Conservation (phyloP, 495 filamentous ascomycete species). For the Jackrogersella multiformis region DNA sequence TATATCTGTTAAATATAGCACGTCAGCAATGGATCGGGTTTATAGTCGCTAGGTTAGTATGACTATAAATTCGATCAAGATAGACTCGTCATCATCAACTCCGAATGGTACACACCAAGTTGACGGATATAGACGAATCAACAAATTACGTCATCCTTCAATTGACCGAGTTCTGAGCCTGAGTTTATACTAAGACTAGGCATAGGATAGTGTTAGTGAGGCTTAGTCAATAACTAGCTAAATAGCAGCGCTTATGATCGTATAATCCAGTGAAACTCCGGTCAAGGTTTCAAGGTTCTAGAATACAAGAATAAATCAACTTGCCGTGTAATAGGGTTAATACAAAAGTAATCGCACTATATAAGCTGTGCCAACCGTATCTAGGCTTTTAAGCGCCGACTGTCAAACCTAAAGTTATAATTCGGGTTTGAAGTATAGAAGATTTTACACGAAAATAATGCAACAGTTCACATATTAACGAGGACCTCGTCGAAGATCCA, state of each 20-base stretch:
- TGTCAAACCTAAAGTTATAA: neutral
- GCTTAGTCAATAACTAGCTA: too few species aligned
- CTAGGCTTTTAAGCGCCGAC: neutral
- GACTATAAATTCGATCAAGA: constrained; percentile 8
- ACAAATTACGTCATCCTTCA: too few species aligned
- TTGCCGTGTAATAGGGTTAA: neutral
- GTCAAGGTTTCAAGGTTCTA: neutral
- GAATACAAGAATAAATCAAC: neutral
- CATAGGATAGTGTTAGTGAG: too few species aligned
- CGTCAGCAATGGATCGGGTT: neutral
- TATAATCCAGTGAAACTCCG: neutral
- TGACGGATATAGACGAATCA: too few species aligned
- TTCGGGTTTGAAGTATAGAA: constrained; percentile 54
- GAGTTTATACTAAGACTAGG: too few species aligned
- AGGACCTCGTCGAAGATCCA: constrained; percentile 47
- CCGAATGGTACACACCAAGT: too few species aligned
- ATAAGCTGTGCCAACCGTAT: neutral
- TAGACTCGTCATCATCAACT: neutral
- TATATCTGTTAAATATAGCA: too few species aligned
- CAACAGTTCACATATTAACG: constrained; percentile 61
- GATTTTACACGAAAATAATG: constrained; percentile 54
- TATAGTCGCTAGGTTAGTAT: constrained; percentile 8
- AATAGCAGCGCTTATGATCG: neutral
- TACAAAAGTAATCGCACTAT: neutral
- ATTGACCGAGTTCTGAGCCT: neutral